Conservation (phyloP, 495 filamentous ascomycete species). For the Neurospora sublineolata region DNA sequence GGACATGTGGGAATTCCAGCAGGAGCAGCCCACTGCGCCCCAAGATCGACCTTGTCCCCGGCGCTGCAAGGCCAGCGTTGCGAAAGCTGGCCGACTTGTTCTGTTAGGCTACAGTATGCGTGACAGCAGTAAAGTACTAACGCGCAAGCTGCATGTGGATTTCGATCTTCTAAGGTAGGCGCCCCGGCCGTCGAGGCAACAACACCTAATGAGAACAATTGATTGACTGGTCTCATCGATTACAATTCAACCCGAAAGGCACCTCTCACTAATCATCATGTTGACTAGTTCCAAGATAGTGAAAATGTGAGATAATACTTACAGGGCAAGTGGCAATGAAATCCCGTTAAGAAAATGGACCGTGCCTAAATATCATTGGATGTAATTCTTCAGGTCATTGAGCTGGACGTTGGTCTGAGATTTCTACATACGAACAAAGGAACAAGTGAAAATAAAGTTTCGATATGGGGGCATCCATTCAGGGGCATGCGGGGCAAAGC, state of each 20-base stretch:
- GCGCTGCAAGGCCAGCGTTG: background rate
- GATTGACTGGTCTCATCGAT: background rate
- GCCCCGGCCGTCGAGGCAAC: background rate
- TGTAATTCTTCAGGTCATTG: background rate
- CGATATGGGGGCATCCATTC: background rate
- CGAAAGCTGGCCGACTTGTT: background rate
- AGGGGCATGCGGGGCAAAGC: background rate
- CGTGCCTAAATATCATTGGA: background rate
- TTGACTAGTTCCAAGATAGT: background rate
- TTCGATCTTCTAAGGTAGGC: background rate
- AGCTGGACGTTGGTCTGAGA: background rate
- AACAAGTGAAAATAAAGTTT: background rate
- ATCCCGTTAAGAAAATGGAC: background rate
- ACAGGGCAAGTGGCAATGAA: background rate
- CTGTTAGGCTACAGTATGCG: background rate
- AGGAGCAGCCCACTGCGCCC: background rate
- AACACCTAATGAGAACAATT: background rate
- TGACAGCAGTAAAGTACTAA: background rate
- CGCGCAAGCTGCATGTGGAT: background rate
- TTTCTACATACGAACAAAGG: background rate
- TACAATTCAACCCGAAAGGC: background rate
- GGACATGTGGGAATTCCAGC: background rate
- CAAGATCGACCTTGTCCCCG: background rate
- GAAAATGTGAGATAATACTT: background rate
- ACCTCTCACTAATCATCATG: background rate